Percentiles rank a stretch among this genome's conserved stretches.
Conservation (phyloP, 768 basidiomycete genomes). For the Daedalea quercina region DNA sequence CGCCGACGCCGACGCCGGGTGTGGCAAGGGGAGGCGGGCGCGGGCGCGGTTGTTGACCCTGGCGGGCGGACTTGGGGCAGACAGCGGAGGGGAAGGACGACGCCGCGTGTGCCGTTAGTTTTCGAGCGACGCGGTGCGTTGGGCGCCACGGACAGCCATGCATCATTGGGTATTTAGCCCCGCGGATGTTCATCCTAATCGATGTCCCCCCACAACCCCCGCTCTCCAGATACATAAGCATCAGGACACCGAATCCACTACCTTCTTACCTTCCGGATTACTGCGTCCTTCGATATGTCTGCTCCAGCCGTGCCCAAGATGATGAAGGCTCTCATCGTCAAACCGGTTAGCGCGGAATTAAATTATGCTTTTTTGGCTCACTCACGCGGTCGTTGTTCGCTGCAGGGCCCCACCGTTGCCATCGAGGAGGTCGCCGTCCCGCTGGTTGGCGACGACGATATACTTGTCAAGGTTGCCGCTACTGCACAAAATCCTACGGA, state of each 20-base stretch:
- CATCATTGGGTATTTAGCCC: not conserved
- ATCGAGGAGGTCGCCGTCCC: constrained; percentile 8
- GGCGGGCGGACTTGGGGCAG: not conserved
- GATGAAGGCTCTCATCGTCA: constrained; percentile 19
- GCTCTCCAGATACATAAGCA: not conserved
- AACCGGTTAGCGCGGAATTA: constrained; percentile 5
- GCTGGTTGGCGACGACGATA: constrained; percentile 8
- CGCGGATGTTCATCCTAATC: not conserved
- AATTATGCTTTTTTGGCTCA: not conserved
- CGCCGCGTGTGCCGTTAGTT: not conserved
- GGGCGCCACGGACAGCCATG: not conserved
- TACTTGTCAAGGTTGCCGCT: constrained; percentile 11
- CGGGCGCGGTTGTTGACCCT: no score
- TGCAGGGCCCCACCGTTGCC: constrained; percentile 2
- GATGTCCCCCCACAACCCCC: not conserved
- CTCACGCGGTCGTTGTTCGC: not conserved
- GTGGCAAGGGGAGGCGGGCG: no score
- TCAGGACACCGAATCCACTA: not conserved
- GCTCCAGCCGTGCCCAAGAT: constrained; percentile 1
- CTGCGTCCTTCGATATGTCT: not conserved
- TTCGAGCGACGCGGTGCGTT: no score
- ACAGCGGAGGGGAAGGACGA: not conserved
- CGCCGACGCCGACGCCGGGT: no score
- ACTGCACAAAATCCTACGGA: constrained; percentile 10
- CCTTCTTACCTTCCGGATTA: not conserved